Percentiles rank a stretch among this genome's conserved stretches.
Evolutionary conservation across 345 rosid species (phyloP).

Genomic region (Gossypium raimondii): DNA sequence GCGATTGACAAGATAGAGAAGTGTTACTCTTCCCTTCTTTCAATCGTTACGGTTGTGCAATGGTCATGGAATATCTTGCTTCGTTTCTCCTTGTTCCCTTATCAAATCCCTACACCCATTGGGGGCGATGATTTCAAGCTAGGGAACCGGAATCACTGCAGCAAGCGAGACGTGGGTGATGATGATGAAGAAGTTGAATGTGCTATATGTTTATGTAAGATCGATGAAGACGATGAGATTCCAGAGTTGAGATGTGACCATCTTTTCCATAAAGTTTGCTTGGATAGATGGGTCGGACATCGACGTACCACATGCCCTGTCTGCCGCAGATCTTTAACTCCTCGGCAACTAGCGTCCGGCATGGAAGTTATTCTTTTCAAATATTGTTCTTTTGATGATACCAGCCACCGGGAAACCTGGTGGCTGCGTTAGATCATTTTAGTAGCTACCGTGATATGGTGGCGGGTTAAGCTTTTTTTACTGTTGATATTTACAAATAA

Average conservation of each 20-base stretch:
- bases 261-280: slow-evolving; percentile 35
- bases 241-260: slow-evolving; percentile 33
- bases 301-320: slow-evolving; percentile 31
- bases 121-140: background rate
- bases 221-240: slow-evolving; percentile 27
- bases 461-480: background rate
- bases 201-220: slow-evolving; percentile 24
- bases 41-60: background rate
- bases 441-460: background rate
- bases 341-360: background rate
- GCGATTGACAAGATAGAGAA: background rate
- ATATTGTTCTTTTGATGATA: slow-evolving; percentile 5
- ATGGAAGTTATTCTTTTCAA: slow-evolving; percentile 14
- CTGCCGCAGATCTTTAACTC: slow-evolving; percentile 27
- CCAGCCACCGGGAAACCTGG: slow-evolving; percentile 28
- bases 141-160: background rate
- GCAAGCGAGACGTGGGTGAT: background rate
- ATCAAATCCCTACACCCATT: background rate
- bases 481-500: too few relatives aligned
- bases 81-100: slow-evolving; percentile 1
- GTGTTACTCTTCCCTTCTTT: background rate
- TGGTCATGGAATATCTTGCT: background rate
- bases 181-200: slow-evolving; percentile 18
- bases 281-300: slow-evolving; percentile 28
- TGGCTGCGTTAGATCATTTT: slow-evolving; percentile 28